Evolutionary conservation across 257 asterid genomes (phyloP).

Genomic region (Perilla frutescens): DNA sequence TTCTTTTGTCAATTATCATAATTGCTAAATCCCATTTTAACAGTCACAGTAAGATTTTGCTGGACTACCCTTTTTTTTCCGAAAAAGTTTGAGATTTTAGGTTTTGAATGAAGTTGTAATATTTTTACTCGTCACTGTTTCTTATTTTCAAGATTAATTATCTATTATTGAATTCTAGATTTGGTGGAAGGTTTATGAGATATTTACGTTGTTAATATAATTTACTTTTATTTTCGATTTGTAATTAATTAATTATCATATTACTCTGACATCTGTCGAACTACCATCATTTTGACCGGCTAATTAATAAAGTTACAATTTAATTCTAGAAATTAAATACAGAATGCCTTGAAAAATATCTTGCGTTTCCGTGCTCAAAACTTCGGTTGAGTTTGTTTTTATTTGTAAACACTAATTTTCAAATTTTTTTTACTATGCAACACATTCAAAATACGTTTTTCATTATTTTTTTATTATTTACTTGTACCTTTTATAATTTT

Average conservation of each 20-base stretch:
- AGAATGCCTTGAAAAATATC: too few species aligned
- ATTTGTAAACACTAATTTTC: too few species aligned
- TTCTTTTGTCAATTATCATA: neutral
- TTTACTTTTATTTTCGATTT: too few species aligned
- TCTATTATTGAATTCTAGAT: neutral
- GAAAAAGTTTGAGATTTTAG: neutral
- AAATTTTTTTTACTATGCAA: too few species aligned
- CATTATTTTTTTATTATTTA: too few species aligned
- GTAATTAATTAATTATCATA: neutral
- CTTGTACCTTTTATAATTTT: too few species aligned
- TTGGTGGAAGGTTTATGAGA: neutral
- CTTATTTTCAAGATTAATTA: neutral
- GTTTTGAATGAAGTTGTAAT: neutral
- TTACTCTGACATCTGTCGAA: neutral
- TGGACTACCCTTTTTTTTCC: conserved; percentile 4
- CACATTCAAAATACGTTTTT: too few species aligned
- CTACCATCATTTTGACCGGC: neutral
- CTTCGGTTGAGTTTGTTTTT: too few species aligned
- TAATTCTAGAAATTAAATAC: neutral
- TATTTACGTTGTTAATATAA: neutral
- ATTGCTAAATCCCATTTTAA: neutral
- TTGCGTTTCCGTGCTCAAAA: too few species aligned
- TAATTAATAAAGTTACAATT: neutral
- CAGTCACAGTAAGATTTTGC: neutral
- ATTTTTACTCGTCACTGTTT: neutral